A percentile compares a stretch with the other conserved stretches of the same genome.
Evolutionary conservation across 768 basidiomycete species (phyloP).

Genomic region (Sarcodon sp.): DNA sequence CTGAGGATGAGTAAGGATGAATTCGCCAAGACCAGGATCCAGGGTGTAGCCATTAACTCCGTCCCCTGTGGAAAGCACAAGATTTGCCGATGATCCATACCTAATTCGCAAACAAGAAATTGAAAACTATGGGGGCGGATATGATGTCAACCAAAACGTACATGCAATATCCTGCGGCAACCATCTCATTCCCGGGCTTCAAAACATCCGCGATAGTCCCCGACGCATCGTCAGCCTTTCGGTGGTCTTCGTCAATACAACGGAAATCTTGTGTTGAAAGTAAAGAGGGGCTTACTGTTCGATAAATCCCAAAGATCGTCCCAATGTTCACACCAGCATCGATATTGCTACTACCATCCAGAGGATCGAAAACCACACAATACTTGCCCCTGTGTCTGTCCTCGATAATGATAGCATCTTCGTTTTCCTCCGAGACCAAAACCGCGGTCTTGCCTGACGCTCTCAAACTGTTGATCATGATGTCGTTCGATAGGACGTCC

Average conservation of each 20-base stretch:
- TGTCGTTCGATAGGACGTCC: constrained; percentile 95
- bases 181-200: constrained; percentile 91
- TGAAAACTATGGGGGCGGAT: neutral
- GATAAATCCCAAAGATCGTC: constrained; percentile 96
- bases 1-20: constrained; percentile 96
- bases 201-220: constrained; percentile 85
- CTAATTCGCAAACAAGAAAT: constrained; percentile 15
- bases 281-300: constrained; percentile 43
- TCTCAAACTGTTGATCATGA: constrained; percentile 95
- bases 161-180: constrained; percentile 97
- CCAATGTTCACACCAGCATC: constrained; percentile 98
- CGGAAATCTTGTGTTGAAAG: neutral
- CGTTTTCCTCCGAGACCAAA: constrained; percentile 92
- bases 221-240: constrained; percentile 36
- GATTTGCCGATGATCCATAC: constrained; percentile 93
- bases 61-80: constrained; percentile 88
- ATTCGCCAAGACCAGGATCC: constrained; percentile 91
- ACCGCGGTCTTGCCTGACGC: constrained; percentile 97
- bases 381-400: constrained; percentile 73
- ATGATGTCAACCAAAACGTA: constrained; percentile 22
- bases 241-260: constrained; percentile 30
- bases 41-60: constrained; percentile 99
- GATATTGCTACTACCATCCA: constrained; percentile 94
- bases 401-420: constrained; percentile 86
- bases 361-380: constrained; percentile 97